Percentiles rank a stretch among this genome's conserved stretches.
These are phyloP conservation scores for Trametes polyzona DNA, from an alignment of 1,284 basidiomycete species.

Conservation along the genomic window DNA sequence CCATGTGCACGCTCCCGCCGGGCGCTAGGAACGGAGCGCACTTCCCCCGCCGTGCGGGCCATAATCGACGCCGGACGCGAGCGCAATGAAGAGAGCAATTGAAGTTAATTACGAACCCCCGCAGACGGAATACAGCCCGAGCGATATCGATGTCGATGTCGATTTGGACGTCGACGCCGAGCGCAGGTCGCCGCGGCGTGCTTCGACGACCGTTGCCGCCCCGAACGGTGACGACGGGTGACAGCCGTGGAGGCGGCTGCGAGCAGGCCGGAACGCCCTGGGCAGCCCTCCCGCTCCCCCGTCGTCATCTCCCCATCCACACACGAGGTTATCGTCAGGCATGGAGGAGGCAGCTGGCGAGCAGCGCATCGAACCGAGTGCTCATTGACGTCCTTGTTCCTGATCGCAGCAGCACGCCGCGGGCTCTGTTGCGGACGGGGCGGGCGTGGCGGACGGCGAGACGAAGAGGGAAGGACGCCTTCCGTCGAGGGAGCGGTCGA, in stretches of 20 bases:
- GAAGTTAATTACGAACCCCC: constrained; percentile 10
- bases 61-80: constrained; percentile 4
- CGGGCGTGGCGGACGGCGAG: neutral
- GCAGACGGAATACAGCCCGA: neutral
- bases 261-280: constrained; percentile 10
- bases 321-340: constrained; percentile 21
- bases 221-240: constrained; percentile 17
- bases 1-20: constrained; percentile 13
- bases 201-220: constrained; percentile 11
- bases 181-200: constrained; percentile 7
- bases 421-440: neutral
- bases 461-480: neutral
- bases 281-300: constrained; percentile 7
- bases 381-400: constrained; percentile 8
- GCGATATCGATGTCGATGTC: constrained; percentile 6
- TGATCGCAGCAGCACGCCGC: constrained; percentile 8
- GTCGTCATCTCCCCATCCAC: constrained; percentile 16
- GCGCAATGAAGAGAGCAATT: constrained; percentile 5
- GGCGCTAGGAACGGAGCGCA: constrained; percentile 15
- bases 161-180: neutral
- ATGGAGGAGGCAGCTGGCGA: neutral
- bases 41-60: constrained; percentile 16
- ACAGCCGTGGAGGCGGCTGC: constrained; percentile 22
- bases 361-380: constrained; percentile 1
- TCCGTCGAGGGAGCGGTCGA: neutral